Evolutionary conservation across 2,329 filamentous ascomycete genomes (phyloP).

Genomic region (Cladobotryum protrusum): DNA sequence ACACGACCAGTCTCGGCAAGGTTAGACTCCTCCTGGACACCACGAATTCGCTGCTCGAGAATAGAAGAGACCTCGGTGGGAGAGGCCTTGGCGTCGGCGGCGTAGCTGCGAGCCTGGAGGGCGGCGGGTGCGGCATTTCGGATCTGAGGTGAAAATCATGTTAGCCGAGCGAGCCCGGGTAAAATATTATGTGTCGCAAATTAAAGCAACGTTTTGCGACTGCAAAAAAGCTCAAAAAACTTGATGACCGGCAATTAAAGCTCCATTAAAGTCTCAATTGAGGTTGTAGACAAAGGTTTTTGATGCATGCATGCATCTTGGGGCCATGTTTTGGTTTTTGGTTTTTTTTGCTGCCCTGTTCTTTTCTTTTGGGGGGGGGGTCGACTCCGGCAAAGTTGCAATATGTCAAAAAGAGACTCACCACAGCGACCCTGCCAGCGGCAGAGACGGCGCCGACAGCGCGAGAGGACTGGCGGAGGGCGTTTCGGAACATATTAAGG

Average conservation of each 20-base stretch:
- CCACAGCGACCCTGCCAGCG: conserved; percentile 82
- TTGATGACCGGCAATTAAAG: conserved; percentile 1
- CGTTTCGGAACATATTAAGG: conserved; percentile 89
- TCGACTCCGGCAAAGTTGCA: conserved; percentile 27
- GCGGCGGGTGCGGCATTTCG: conserved; percentile 79
- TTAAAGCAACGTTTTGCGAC: too few species aligned
- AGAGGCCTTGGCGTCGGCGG: conserved; percentile 85
- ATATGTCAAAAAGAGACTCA: conserved; percentile 58
- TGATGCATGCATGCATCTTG: conserved; percentile 24
- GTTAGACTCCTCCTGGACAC: conserved; percentile 92
- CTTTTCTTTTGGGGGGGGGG: conserved; percentile 23
- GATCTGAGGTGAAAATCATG: conserved; percentile 57
- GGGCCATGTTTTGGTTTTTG: background rate
- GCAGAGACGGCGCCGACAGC: conserved; percentile 91
- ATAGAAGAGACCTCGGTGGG: conserved; percentile 99
- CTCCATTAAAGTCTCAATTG: conserved; percentile 28
- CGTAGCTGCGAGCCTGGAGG: conserved; percentile 79
- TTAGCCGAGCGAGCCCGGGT: conserved; percentile 44
- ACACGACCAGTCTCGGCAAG: conserved; percentile 99
- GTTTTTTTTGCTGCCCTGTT: conserved; percentile 33
- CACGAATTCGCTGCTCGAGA: conserved; percentile 97
- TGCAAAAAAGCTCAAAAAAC: conserved; percentile 27
- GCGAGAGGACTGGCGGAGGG: conserved; percentile 93
- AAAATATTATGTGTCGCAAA: conserved; percentile 1
- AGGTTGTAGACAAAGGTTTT: conserved; percentile 23